Base-by-base conservation (phyloP, 225 moss, liverwort and hornwort genomes). In the Marchantia polymorpha region DNA sequence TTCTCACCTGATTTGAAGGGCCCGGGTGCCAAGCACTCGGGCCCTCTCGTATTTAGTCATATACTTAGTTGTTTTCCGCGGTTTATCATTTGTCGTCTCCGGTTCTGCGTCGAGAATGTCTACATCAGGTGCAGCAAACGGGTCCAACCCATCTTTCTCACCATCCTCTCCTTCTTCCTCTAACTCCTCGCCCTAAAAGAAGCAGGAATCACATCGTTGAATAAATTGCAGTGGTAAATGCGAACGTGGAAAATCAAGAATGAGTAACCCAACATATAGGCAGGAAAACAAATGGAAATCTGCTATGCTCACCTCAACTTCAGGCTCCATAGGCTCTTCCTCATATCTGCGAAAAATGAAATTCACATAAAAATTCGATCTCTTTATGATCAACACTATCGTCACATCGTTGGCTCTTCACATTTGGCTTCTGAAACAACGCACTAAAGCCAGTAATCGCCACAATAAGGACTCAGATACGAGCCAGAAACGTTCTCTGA, bases 21-120 rank as follows among this genome's bases (percentile, higher is more conserved):
- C 97, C 30, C 97, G 90, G 27, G 97, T 99, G 79, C 97, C 97
- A 79, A 99, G 94, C 78, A 99, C 97, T 78, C 97, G 83, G 9
- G 94, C 97, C 81, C 97, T 81, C 89, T 99, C 97, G 61, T 99
- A 99, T 77, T 99, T 99, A 2, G 97, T 99, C 97, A 99, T 99
- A n/a, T 94, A 99, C 50, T 99, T 99, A 3, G 97, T 99, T 17
- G 97, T 99, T 83, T 99, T 99, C 68, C 97, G 90, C 72, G 97
- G 97, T 75, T 94, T 94, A 68, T 94, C 94, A 73, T 71, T 90
- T n/a, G 88, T 80, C 81, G 77, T 75, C 82, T 90, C 93, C 66
- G 83, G 74, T 66, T 85, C 85, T 0, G 59, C 76, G 4, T 85
- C 85, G 10, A 88, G 7, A 31, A 90, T 81, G 80, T 99, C 97